Evolutionary conservation across 257 asterid genomes (phyloP).

Genomic region (Cruciata laevipes): DNA sequence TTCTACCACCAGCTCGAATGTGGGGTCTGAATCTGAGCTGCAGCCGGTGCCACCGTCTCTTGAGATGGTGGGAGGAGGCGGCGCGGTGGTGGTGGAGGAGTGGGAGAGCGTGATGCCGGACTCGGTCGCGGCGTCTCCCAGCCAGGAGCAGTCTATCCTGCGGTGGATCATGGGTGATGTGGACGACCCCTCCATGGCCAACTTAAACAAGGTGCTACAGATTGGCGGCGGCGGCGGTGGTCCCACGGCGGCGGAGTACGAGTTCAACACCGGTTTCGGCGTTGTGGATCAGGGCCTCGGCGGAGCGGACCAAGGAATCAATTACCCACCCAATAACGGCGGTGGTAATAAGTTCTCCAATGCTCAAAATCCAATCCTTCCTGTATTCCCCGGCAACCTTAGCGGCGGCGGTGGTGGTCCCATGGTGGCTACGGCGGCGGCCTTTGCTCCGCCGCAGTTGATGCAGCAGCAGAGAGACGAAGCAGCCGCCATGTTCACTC

Average conservation of each 20-base stretch:
- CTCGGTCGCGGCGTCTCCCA: conserved; percentile 53
- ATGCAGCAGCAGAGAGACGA: conserved; percentile 36
- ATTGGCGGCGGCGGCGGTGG: conserved; percentile 34
- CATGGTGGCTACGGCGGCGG: conserved; percentile 18
- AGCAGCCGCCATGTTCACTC: conserved; percentile 47
- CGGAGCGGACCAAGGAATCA: conserved; percentile 29
- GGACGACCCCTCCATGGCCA: conserved; percentile 70
- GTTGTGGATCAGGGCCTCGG: conserved; percentile 67
- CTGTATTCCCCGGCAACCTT: conserved; percentile 33
- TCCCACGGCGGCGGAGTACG: conserved; percentile 47
- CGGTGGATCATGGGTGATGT: conserved; percentile 94
- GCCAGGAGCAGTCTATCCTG: conserved; percentile 65
- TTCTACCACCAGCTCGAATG: conserved; percentile 73
- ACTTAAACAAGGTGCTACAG: conserved; percentile 49
- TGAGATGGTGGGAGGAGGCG: conserved; percentile 32
- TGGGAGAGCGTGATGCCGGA: conserved; percentile 89
- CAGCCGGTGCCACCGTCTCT: conserved; percentile 55
- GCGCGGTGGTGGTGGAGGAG: conserved; percentile 48
- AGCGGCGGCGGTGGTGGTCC: conserved; percentile 24
- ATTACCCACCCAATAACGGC: conserved; percentile 33
- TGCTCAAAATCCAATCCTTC: conserved; percentile 24
- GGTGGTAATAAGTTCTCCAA: conserved; percentile 25
- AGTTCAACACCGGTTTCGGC: conserved; percentile 46
- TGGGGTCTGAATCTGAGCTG: conserved; percentile 51
- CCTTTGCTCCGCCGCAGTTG: conserved; percentile 28